These are phyloP conservation scores for Ceratobasidium sp. DNA, from an alignment of 1,284 basidiomycete species.

Conservation along the genomic window DNA sequence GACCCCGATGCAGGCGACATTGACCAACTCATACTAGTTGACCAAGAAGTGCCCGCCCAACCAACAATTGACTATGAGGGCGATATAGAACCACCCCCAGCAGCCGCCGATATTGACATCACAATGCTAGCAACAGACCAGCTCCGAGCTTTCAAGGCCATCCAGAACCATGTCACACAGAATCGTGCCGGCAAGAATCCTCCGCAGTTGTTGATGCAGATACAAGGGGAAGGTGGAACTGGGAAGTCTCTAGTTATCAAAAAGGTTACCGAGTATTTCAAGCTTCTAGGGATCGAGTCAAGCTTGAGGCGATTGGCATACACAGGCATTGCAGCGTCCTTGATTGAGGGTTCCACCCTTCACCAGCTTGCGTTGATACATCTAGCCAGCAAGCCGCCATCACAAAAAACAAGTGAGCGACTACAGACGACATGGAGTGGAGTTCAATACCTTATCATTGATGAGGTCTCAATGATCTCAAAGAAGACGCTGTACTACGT, in stretches of 20 bases:
- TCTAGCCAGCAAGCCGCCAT: neutral
- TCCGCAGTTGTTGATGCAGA: conserved; percentile 29
- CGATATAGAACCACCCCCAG: neutral
- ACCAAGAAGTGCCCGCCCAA: too few species aligned
- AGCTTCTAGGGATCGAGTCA: neutral
- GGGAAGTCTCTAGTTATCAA: conserved; percentile 43
- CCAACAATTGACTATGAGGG: neutral
- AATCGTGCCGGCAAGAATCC: neutral
- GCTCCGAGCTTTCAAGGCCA: neutral
- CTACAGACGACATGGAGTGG: conserved; percentile 37
- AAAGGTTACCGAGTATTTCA: conserved; percentile 26
- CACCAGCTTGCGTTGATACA: conserved; percentile 47
- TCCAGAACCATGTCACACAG: conserved; percentile 20
- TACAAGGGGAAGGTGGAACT: conserved; percentile 42
- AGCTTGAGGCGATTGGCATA: conserved; percentile 53
- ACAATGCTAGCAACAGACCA: conserved; percentile 29
- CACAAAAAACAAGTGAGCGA: neutral
- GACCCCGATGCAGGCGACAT: neutral
- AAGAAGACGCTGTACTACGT: conserved; percentile 34
- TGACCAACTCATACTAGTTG: neutral
- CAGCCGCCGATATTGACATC: neutral
- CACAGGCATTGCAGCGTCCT: conserved; percentile 53
- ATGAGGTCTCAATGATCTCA: conserved; percentile 48
- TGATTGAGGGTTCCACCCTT: conserved; percentile 54
- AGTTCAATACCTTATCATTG: conserved; percentile 47